Evolutionary conservation across 495 filamentous ascomycete genomes (phyloP).

Genomic region (Monascus purpureus): DNA sequence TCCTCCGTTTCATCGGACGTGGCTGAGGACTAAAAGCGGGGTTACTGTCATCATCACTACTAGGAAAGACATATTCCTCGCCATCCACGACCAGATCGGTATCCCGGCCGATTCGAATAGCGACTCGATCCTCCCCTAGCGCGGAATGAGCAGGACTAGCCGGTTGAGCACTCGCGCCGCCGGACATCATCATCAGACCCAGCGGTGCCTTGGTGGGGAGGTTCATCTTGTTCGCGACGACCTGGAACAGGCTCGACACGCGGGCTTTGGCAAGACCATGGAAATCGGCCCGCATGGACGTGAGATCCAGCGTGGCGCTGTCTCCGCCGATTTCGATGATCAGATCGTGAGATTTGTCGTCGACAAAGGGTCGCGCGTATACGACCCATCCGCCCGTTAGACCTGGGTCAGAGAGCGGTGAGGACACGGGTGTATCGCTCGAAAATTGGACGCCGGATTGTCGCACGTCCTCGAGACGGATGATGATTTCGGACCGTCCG

Average conservation of each 20-base stretch:
- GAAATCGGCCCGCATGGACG: conserved; percentile 51
- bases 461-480: conserved; percentile 73
- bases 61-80: conserved; percentile 6
- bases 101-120: conserved; percentile 51
- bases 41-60: neutral
- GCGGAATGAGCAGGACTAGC: conserved; percentile 56
- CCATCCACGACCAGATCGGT: conserved; percentile 63
- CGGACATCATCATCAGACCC: conserved; percentile 48
- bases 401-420: conserved; percentile 1
- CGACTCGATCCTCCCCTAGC: conserved; percentile 55
- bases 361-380: conserved; percentile 73
- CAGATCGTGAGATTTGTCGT: conserved; percentile 57
- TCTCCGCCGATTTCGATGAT: conserved; percentile 69
- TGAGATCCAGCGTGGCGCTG: conserved; percentile 46
- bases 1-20: conserved; percentile 36
- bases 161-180: conserved; percentile 34
- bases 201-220: conserved; percentile 51
- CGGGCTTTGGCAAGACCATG: conserved; percentile 50
- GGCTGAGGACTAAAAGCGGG: conserved; percentile 2
- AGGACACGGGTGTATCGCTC: conserved; percentile 17
- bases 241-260: conserved; percentile 59
- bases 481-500: conserved; percentile 57
- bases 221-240: conserved; percentile 69
- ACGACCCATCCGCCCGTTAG: conserved; percentile 45
- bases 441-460: conserved; percentile 65